A percentile compares a stretch with the other conserved stretches of the same genome.
phyloP scores from a whole-genome alignment of 257 asterid species.

The Capsicum pubescens region DNA sequence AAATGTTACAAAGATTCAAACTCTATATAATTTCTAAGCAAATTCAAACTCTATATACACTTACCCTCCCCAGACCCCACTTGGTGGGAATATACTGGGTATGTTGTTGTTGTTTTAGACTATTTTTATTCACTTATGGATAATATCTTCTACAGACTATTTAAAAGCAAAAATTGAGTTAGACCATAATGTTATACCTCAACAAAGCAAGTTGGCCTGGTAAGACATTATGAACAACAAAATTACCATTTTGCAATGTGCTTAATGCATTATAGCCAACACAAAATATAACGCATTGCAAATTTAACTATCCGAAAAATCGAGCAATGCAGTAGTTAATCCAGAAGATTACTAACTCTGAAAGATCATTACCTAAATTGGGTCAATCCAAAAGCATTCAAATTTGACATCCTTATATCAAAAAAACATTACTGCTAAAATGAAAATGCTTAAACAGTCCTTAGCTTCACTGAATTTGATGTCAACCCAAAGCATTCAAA shows the following conservation, averaged over 20 bases:
- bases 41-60: too few species aligned
- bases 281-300: conserved; percentile 16
- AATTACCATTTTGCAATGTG: not conserved
- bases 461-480: not conserved
- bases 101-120: not conserved
- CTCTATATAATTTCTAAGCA: too few species aligned
- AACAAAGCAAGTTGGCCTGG: not conserved
- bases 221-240: conserved; percentile 10
- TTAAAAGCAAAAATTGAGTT: not conserved
- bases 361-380: not conserved
- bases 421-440: not conserved
- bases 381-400: not conserved
- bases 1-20: not conserved
- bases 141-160: not conserved
- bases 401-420: not conserved
- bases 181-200: not conserved
- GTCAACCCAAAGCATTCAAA: conserved; percentile 1
- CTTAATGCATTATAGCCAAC: not conserved
- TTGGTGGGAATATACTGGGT: too few species aligned
- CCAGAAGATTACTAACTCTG: not conserved
- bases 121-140: too few species aligned
- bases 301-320: not conserved
- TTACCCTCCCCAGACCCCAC: too few species aligned
- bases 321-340: not conserved
- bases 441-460: not conserved